These are phyloP conservation scores for Thelonectria discophora DNA, from an alignment of 2,329 filamentous ascomycete species.

Conservation along the genomic window DNA sequence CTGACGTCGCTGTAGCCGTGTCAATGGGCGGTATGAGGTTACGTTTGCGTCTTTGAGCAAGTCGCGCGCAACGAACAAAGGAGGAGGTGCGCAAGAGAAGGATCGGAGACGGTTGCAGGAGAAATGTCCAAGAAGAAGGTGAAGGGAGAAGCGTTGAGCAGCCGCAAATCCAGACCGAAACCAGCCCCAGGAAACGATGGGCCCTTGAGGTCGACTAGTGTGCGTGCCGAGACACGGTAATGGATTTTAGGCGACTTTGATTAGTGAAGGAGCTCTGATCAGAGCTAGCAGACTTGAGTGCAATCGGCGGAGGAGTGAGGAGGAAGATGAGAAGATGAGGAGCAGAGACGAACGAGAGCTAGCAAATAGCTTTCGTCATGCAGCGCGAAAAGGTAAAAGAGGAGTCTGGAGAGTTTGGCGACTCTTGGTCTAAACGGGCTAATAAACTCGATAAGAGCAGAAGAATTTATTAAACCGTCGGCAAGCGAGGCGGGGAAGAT, in stretches of 20 bases:
- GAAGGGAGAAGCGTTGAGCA: constrained; percentile 3
- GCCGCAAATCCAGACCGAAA: constrained; percentile 11
- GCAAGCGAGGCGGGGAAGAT: constrained; percentile 21
- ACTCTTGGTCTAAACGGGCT: constrained; percentile 15
- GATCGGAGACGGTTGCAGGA: constrained; percentile 2
- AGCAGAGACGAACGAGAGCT: neutral
- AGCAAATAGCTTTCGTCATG: constrained; percentile 19
- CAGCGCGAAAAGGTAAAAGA: constrained; percentile 14
- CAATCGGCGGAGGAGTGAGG: neutral
- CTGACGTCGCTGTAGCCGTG: constrained; percentile 2
- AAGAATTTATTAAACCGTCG: constrained; percentile 17
- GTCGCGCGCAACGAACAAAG: constrained; percentile 6
- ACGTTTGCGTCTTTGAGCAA: neutral
- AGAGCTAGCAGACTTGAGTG: constrained; percentile 10
- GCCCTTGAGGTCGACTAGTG: constrained; percentile 13
- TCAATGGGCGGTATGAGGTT: constrained; percentile 15
- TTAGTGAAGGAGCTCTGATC: constrained; percentile 4
- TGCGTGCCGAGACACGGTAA: constrained; percentile 22
- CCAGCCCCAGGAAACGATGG: constrained; percentile 13
- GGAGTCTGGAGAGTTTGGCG: constrained; percentile 13
- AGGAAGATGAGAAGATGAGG: neutral
- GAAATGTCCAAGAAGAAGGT: neutral
- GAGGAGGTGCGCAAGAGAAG: constrained; percentile 8
- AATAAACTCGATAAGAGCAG: constrained; percentile 20
- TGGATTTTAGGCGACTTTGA: constrained; percentile 18